These are phyloP conservation scores for Clavispora phyllophila DNA, from an alignment of 805 yeast species.

Conservation along the genomic window DNA sequence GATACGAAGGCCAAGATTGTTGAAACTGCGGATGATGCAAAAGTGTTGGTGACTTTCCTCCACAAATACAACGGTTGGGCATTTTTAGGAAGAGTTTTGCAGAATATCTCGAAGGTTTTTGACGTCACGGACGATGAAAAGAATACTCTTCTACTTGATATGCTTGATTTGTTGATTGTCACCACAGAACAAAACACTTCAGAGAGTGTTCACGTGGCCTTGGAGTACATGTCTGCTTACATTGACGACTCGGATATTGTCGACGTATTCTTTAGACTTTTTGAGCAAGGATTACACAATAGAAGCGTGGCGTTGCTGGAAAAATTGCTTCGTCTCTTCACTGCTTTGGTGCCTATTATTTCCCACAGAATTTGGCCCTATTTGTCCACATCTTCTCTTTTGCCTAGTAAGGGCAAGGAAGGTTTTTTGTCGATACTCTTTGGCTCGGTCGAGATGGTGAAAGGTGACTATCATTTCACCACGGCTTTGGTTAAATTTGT, in stretches of 20 bases:
- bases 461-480: constrained; percentile 64
- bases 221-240: constrained; percentile 42
- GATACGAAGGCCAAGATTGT: constrained; percentile 71
- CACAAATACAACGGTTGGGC: constrained; percentile 86
- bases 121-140: constrained; percentile 35
- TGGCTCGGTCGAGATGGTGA: constrained; percentile 68
- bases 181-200: constrained; percentile 38
- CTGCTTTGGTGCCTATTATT: constrained; percentile 41
- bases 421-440: constrained; percentile 58
- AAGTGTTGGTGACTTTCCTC: constrained; percentile 56
- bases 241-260: constrained; percentile 54
- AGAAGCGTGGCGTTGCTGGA: constrained; percentile 45
- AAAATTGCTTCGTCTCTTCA: constrained; percentile 46
- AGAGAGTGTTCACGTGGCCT: constrained; percentile 21
- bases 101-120: constrained; percentile 47
- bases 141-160: constrained; percentile 38
- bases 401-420: constrained; percentile 56
- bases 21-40: constrained; percentile 37
- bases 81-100: constrained; percentile 69
- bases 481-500: constrained; percentile 53
- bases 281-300: constrained; percentile 62
- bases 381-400: constrained; percentile 58
- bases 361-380: constrained; percentile 79
- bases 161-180: constrained; percentile 47
- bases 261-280: constrained; percentile 58